Evolutionary conservation across 805 yeast species (phyloP).

Genomic region (Candida chauliodis): DNA sequence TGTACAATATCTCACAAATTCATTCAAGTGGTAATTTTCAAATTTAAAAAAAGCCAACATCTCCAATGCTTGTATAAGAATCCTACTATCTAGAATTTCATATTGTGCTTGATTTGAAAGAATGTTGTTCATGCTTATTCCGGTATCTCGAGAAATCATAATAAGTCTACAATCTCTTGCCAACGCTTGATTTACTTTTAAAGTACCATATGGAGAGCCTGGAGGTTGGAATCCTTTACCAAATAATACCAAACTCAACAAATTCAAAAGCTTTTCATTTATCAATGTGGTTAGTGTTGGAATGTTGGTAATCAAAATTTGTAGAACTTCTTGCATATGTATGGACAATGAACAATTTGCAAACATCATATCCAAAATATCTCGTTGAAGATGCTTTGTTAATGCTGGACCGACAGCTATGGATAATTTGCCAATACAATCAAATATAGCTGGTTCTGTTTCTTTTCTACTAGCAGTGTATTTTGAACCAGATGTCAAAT

Average conservation of each 20-base stretch:
- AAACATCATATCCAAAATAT: slow-evolving; percentile 73
- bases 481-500: slow-evolving; percentile 38
- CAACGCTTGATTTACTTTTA: slow-evolving; percentile 54
- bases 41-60: slow-evolving; percentile 76
- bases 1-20: slow-evolving; percentile 82
- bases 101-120: slow-evolving; percentile 28
- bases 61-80: slow-evolving; percentile 74
- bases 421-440: slow-evolving; percentile 83
- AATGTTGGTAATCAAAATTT: slow-evolving; percentile 62
- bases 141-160: slow-evolving; percentile 69
- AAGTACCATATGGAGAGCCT: slow-evolving; percentile 72
- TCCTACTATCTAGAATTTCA: slow-evolving; percentile 35
- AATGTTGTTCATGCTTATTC: slow-evolving; percentile 33
- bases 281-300: slow-evolving; percentile 78
- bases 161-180: slow-evolving; percentile 78
- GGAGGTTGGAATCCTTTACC: slow-evolving; percentile 82
- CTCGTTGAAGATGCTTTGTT: slow-evolving; percentile 82
- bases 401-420: slow-evolving; percentile 90
- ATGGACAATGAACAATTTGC: slow-evolving; percentile 76
- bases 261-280: slow-evolving; percentile 65
- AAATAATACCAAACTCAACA: slow-evolving; percentile 70
- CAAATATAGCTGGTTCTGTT: slow-evolving; percentile 80
- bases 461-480: slow-evolving; percentile 59
- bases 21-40: slow-evolving; percentile 71
- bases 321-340: slow-evolving; percentile 73